phyloP scores from a whole-genome alignment of 78 protist species.

The Dictyostelium discoideum region dicty_2.7 NC_007088.5:4305001-4305500 shows the following conservation, averaged over 20 bases:
- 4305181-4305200: not conserved
- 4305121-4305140: not conserved
- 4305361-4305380: not conserved
- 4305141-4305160: constrained; percentile 13
- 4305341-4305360: not conserved
- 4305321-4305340: not conserved
- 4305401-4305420: not conserved
- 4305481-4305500: not conserved
- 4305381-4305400: not conserved
- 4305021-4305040: not conserved
- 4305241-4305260: not conserved
- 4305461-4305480: not conserved
- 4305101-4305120: not conserved
- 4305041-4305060: not conserved
- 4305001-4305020: not conserved
- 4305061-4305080: not conserved
- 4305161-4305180: not conserved
- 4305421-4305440: no score
- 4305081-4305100: not conserved
- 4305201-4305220: not conserved
- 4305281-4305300: no score
- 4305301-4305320: no score
- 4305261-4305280: not conserved
- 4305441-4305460: no score
- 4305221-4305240: not conserved